Evolutionary conservation across 129 eudicot genomes (phyloP).

Genomic region (Flaveria robusta): DNA sequence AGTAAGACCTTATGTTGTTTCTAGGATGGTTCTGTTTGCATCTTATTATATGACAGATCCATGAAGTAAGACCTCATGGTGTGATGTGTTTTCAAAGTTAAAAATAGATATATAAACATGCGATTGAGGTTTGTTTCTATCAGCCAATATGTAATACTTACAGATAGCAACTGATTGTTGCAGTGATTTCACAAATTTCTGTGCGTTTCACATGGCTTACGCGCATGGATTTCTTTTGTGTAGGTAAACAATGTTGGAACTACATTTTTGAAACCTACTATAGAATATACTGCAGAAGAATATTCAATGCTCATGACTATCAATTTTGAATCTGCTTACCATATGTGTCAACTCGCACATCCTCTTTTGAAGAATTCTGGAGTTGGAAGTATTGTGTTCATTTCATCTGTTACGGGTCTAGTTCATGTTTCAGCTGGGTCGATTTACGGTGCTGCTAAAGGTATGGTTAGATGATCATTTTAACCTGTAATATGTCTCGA

Average conservation of each 20-base stretch:
- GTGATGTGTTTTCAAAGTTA: too few species aligned
- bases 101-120: too few species aligned
- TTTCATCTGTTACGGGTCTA: constrained; percentile 43
- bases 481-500: background rate
- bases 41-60: too few species aligned
- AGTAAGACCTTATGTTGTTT: too few species aligned
- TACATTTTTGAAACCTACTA: constrained; percentile 25
- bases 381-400: constrained; percentile 44
- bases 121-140: too few species aligned
- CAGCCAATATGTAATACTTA: too few species aligned
- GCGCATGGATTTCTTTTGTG: background rate
- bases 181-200: background rate
- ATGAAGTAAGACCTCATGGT: too few species aligned
- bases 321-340: constrained; percentile 43
- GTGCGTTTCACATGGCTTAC: background rate
- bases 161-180: too few species aligned
- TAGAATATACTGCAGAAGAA: constrained; percentile 37
- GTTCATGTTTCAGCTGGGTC: constrained; percentile 26
- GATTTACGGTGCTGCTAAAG: constrained; percentile 42
- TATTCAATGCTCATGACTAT: constrained; percentile 41
- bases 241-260: constrained; percentile 51
- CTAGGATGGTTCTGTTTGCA: too few species aligned
- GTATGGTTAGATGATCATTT: constrained; percentile 20
- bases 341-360: constrained; percentile 48
- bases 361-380: constrained; percentile 42